Evolutionary conservation across 2,329 filamentous ascomycete species (phyloP), one percentile per base, ranked within the genome.

Genomic region (Fusarium cyanostomum): DNA sequence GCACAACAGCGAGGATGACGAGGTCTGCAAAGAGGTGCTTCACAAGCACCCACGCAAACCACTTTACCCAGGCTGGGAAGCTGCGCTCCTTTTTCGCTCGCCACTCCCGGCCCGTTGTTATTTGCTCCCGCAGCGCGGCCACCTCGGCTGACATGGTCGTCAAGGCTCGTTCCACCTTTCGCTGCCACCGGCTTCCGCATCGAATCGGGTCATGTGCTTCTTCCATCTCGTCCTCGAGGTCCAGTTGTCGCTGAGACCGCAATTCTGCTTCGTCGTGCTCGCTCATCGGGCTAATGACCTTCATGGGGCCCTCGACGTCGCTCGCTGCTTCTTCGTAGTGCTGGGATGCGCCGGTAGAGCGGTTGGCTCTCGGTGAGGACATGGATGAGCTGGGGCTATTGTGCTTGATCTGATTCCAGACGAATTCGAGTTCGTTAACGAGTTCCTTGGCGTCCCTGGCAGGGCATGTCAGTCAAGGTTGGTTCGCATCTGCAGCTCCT

Each of bases 391-490:
- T 86, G 5, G 89, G 87, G 10, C 87, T 86, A 71, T 94, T 97
- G 68, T 90, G 90, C 77, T 95, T 96, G 70, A 99, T 94, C 76
- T 98, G 95, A 69, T 97, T 93, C 95, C 95, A 99, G 34, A 99
- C 94, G 71, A 98, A 99, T 78, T 99, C 95, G n/a, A 99, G 86
- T 77, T 99, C 95, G 9, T 89, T 84, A 33, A 98, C 94, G 34
- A 99, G 84, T 77, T 96, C 94, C 58, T 89, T 86, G 8, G 92
- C 92, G 74, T 97, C 93, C 44, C 86, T 89, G 64, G 51, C 24
- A 45, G 30, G 26, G 33, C 27, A 16, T 33, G 64, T 73, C 51
- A 73, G 70, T 62, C n/a, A 15, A 60, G 4, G 41, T 31, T 18
- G 35, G 28, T 50, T 9, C 15, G 30, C 26, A n/a, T n/a, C 16